Conservation (phyloP, 208 protist genomes). For the Leishmania turanica region DNA sequence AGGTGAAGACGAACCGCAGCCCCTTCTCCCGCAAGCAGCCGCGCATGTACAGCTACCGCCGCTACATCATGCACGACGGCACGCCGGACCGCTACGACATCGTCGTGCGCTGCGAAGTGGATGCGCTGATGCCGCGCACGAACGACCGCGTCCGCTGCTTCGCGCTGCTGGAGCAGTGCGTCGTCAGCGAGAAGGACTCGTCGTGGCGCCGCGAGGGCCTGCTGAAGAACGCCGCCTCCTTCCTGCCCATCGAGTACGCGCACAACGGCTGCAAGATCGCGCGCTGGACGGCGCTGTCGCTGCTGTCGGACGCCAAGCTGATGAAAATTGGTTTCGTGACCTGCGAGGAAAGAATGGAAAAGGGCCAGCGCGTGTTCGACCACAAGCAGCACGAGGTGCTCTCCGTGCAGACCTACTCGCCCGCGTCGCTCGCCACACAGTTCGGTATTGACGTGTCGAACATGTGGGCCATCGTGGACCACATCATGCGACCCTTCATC, state of each 20-base stretch:
- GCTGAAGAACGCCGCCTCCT: conserved; percentile 48
- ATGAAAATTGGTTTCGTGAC: conserved; percentile 90
- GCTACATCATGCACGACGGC: conserved; percentile 73
- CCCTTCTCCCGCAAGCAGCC: conserved; percentile 69
- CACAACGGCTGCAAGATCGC: conserved; percentile 80
- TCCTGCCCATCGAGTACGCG: conserved; percentile 65
- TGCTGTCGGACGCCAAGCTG: conserved; percentile 61
- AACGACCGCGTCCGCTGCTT: conserved; percentile 72
- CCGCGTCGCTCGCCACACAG: conserved; percentile 55
- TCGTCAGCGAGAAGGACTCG: conserved; percentile 35
- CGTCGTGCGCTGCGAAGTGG: conserved; percentile 86
- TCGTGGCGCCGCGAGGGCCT: conserved; percentile 60
- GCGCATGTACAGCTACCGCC: conserved; percentile 86
- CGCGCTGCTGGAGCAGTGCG: conserved; percentile 79
- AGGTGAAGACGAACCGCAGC: conserved; percentile 55
- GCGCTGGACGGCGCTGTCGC: conserved; percentile 86
- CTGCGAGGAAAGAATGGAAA: conserved; percentile 43
- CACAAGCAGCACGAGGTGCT: conserved; percentile 65
- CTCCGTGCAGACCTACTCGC: conserved; percentile 60
- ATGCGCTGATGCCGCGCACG: conserved; percentile 56
- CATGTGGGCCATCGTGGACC: conserved; percentile 85
- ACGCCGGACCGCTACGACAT: conserved; percentile 77
- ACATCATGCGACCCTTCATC: conserved; percentile 68
- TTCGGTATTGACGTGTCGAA: conserved; percentile 65
- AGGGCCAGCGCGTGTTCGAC: conserved; percentile 34